Evolutionary conservation across 306 rosid genomes (phyloP), one percentile per base, ranked within the genome.

Genomic region (Ormosia semicastrata): DNA sequence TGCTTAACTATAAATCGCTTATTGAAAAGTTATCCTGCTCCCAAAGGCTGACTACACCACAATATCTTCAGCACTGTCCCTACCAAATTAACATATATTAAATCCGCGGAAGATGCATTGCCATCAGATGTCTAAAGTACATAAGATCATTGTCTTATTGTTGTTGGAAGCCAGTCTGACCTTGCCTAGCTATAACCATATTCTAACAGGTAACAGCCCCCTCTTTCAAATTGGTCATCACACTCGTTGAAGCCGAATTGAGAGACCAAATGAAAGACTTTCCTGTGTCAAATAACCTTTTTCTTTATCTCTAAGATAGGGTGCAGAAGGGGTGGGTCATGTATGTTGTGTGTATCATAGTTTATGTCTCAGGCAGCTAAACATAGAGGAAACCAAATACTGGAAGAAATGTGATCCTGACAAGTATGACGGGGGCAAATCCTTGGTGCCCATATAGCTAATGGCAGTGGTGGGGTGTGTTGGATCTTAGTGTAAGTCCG

Each of bases 371-470:
- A 60, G 68, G 62, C 67, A 83, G 72, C 52, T 71, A 77, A 85
- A 84, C 94, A 91, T 34, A 6, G 69, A 71, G 71, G 71, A 67
- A 91, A 81, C 86, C 87, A 83, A 50, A 73, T 65, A 17, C 71
- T 65, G 83, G 71, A 73, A 81, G 83, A 46, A 90, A 89, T 88
- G 93, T 90, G 93, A 76, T 75, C 17, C 76, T 90, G 93, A 84
- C 72, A 64, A 75, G 84, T 85, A 69, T 66, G 49, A 65, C 71
- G 88, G 92, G 72, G 85, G 87, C 91, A 89, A 75, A 83, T 76
- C 75, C 54, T 66, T 76, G 46, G 44, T 76, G 80, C 60, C 76
- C 80, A 53, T 66, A 17, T 24, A 50, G 76, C 80, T 10, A 36
- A 53, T 79, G 76, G 57, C 73, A 17, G 11, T 82, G 90, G 94